Percentiles rank a stretch among this genome's conserved stretches.
phyloP scores from a whole-genome alignment of 2,329 filamentous ascomycete species.

The Talaromyces sp. region DNA sequence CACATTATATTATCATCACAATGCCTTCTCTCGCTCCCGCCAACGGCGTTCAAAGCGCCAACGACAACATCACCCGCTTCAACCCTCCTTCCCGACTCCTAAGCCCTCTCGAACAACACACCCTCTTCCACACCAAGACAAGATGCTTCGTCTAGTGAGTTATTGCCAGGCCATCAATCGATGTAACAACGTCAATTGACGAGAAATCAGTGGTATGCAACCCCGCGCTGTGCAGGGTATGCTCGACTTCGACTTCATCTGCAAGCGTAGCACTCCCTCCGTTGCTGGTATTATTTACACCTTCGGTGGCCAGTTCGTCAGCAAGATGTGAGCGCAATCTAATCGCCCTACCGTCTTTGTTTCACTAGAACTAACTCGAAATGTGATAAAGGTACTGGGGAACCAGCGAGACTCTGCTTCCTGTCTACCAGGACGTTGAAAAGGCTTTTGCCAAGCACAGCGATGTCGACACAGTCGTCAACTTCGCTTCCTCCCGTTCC shows the following conservation, averaged over 20 bases:
- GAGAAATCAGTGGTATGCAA: constrained; percentile 69
- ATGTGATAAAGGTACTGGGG: constrained; percentile 80
- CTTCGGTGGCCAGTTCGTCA: constrained; percentile 99
- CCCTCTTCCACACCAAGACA: constrained; percentile 98
- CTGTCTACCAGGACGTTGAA: constrained; percentile 89
- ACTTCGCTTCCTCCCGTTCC: constrained; percentile 98
- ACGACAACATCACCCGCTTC: constrained; percentile 99
- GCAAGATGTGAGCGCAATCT: constrained; percentile 71
- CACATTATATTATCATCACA: constrained; percentile 29
- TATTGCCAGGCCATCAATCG: not conserved
- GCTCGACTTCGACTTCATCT: constrained; percentile 99
- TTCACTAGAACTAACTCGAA: not conserved
- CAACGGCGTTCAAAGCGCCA: constrained; percentile 64
- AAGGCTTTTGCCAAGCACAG: constrained; percentile 96
- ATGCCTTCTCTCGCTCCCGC: constrained; percentile 54
- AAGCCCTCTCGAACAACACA: constrained; percentile 75
- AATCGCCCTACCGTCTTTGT: not conserved
- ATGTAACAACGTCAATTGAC: constrained; percentile 23
- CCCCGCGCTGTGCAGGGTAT: constrained; percentile 86
- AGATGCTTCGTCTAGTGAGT: constrained; percentile 96
- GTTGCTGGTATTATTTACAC: constrained; percentile 99
- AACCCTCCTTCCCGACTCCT: constrained; percentile 84
- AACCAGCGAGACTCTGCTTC: constrained; percentile 96
- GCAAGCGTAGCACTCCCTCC: constrained; percentile 94
- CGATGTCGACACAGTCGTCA: constrained; percentile 96